phyloP scores from a whole-genome alignment of 225 moss, liverwort and hornwort species.

The Neckera pumila region DNA sequence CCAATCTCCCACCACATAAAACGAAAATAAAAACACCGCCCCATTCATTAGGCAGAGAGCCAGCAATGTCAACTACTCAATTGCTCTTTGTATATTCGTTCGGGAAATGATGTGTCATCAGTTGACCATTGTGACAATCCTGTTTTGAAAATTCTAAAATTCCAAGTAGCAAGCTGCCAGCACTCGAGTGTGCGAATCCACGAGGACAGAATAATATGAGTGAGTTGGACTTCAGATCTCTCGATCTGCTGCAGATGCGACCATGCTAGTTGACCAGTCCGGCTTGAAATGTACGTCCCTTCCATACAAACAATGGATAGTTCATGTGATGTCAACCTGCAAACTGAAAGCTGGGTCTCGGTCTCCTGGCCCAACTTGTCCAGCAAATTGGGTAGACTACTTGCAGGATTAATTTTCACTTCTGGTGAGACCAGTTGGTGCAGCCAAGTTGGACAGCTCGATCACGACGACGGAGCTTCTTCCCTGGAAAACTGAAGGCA shows the following conservation, averaged over 20 bases:
- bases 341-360: neutral
- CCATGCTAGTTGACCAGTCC: constrained; percentile 11
- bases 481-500: neutral
- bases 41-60: neutral
- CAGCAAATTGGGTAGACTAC: neutral
- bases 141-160: neutral
- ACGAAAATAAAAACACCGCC: too few relatives aligned
- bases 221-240: neutral
- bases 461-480: neutral
- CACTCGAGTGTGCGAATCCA: constrained; percentile 1
- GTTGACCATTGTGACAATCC: neutral
- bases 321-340: neutral
- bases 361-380: neutral
- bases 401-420: neutral
- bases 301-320: constrained; percentile 2
- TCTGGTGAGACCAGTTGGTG: too few relatives aligned
- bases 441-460: neutral
- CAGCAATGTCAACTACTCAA: neutral
- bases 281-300: neutral
- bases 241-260: neutral
- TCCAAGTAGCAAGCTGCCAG: neutral
- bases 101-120: neutral
- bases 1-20: neutral
- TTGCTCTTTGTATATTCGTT: neutral
- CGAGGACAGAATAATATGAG: neutral